phyloP scores from a whole-genome alignment of 805 yeast genomes.

The Blastobotrys mokoenaii region DNA sequence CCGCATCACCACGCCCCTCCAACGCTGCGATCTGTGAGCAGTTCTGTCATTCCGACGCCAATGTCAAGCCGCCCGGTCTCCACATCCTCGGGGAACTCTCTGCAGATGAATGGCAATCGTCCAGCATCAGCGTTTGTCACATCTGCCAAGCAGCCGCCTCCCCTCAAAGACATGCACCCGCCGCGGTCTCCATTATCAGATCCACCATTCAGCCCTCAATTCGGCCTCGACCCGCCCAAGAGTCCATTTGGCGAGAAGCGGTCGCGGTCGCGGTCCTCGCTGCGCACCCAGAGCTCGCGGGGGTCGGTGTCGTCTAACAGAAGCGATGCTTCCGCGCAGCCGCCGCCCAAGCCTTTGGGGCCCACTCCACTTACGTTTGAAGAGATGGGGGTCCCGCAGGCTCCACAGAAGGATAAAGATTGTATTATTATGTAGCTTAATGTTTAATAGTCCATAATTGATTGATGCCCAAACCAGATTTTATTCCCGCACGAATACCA shows the following conservation, averaged over 20 bases:
- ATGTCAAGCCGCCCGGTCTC: too few relatives aligned
- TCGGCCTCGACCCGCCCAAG: background rate
- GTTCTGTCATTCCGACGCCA: too few relatives aligned
- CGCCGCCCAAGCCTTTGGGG: conserved; percentile 1
- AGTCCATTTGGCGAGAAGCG: background rate
- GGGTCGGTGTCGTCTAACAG: background rate
- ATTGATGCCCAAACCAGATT: too few relatives aligned
- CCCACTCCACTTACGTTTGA: conserved; percentile 27
- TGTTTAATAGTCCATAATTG: too few relatives aligned
- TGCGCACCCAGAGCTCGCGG: background rate
- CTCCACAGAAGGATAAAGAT: conserved; percentile 20
- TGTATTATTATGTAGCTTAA: conserved; percentile 24
- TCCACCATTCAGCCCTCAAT: background rate
- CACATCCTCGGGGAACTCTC: background rate
- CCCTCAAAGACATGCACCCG: background rate
- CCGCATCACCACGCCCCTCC: too few relatives aligned
- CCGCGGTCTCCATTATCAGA: background rate
- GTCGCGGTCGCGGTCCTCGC: background rate
- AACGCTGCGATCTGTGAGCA: too few relatives aligned
- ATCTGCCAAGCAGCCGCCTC: background rate
- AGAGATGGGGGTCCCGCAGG: conserved; percentile 27
- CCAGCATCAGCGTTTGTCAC: background rate
- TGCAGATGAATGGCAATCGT: background rate
- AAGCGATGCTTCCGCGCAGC: background rate
- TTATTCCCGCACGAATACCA: too few relatives aligned